Evolutionary conservation across 257 asterid genomes (phyloP).

Genomic region (Knoxia roxburghii): DNA sequence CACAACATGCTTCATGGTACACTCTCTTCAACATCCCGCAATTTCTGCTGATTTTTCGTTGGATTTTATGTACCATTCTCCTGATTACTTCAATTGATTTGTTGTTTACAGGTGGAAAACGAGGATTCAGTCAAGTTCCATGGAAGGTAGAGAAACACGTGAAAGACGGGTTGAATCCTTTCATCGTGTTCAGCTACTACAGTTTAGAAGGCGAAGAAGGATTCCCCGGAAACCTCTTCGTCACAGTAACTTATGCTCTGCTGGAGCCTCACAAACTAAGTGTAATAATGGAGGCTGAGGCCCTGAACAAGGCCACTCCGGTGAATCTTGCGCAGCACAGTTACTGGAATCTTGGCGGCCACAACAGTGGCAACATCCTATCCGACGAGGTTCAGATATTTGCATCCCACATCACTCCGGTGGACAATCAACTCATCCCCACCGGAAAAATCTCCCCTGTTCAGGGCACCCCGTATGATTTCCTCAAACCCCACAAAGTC

Average conservation of each 20-base stretch:
- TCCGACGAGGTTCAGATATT: constrained; percentile 55
- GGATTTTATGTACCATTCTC: no score
- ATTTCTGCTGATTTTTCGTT: no score
- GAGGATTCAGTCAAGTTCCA: constrained; percentile 57
- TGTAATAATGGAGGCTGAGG: constrained; percentile 56
- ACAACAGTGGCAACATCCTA: constrained; percentile 53
- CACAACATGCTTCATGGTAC: constrained; percentile 71
- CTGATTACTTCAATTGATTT: no score
- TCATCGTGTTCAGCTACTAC: constrained; percentile 50
- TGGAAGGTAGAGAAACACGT: constrained; percentile 58
- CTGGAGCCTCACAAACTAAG: constrained; percentile 34
- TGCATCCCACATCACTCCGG: constrained; percentile 58
- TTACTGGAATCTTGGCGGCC: constrained; percentile 87
- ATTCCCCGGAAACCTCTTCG: constrained; percentile 63
- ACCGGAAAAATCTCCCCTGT: constrained; percentile 43
- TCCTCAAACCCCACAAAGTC: constrained; percentile 37
- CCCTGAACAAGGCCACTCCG: constrained; percentile 67
- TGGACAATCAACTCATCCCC: constrained; percentile 50
- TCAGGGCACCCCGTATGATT: constrained; percentile 60
- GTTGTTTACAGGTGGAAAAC: constrained; percentile 74
- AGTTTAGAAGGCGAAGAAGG: constrained; percentile 86
- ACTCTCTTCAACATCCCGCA: no score
- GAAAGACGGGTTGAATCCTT: constrained; percentile 36
- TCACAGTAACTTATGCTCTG: constrained; percentile 46
- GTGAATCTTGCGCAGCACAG: constrained; percentile 71